Evolutionary conservation across 2,329 filamentous ascomycete species (phyloP).

Genomic region (Claviceps lovelessii): DNA sequence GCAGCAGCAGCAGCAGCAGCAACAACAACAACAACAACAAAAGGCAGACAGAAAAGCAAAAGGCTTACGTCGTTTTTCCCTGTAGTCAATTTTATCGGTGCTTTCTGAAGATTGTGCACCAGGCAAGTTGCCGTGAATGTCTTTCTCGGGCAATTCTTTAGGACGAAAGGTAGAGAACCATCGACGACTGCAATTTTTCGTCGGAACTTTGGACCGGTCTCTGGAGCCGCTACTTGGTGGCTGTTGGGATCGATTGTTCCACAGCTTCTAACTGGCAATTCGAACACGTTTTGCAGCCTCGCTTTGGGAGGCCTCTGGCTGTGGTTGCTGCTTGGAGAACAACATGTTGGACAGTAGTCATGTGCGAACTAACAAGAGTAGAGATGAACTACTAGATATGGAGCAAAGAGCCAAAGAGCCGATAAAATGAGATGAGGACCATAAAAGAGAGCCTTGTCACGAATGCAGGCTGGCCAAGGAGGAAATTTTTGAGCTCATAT

Average conservation of each 20-base stretch:
- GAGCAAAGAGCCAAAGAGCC: conserved; percentile 2
- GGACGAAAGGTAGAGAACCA: conserved; percentile 11
- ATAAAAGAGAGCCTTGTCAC: neutral
- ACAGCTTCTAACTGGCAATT: conserved; percentile 15
- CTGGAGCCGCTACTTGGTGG: conserved; percentile 1
- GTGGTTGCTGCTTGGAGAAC: conserved; percentile 10
- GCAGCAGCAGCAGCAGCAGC: too few relatives aligned
- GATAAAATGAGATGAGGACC: neutral
- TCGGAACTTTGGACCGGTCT: conserved; percentile 3
- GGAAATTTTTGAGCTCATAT: neutral
- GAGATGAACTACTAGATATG: conserved; percentile 3
- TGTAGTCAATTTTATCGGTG: neutral
- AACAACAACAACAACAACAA: neutral
- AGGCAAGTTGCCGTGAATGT: neutral
- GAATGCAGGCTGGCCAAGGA: neutral
- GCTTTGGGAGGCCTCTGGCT: conserved; percentile 4
- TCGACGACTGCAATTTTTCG: conserved; percentile 3
- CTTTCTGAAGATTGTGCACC: neutral
- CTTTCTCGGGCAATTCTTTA: neutral
- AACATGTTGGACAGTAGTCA: conserved; percentile 10
- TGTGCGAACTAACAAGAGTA: conserved; percentile 3
- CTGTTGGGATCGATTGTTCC: conserved; percentile 11
- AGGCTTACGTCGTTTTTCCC: neutral
- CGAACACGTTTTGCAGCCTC: conserved; percentile 4
- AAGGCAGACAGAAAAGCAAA: neutral